phyloP scores from a whole-genome alignment of 2,329 filamentous ascomycete genomes.

The Daldinia eschscholtzii region DNA sequence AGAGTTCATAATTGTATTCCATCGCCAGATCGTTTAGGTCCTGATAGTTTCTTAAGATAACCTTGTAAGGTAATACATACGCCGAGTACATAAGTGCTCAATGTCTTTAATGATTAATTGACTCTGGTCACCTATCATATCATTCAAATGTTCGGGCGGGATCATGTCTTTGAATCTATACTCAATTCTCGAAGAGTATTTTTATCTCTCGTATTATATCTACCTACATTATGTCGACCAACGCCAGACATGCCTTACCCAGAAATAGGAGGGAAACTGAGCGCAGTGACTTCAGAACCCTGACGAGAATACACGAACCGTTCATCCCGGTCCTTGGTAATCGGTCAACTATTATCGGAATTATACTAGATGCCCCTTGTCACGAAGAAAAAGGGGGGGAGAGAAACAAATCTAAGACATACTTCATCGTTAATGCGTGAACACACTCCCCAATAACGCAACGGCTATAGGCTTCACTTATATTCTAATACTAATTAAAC shows the following conservation, averaged over 20 bases:
- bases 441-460: neutral
- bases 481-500: neutral
- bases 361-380: neutral
- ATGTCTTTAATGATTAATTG: neutral
- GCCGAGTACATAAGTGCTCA: neutral
- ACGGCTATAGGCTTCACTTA: neutral
- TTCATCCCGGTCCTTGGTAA: too few species aligned
- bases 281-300: too few species aligned
- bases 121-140: neutral
- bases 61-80: neutral
- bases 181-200: neutral
- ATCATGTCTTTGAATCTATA: neutral
- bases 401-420: neutral
- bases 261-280: too few species aligned
- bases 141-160: neutral
- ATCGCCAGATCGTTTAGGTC: neutral
- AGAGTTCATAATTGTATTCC: neutral
- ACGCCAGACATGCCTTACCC: neutral
- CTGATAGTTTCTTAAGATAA: neutral
- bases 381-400: neutral
- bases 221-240: neutral
- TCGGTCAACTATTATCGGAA: neutral
- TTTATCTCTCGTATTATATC: neutral
- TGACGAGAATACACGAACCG: too few species aligned
- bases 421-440: neutral